Base-by-base conservation (phyloP, 2,329 filamentous ascomycete genomes). In the Colletotrichum sp. region DNA sequence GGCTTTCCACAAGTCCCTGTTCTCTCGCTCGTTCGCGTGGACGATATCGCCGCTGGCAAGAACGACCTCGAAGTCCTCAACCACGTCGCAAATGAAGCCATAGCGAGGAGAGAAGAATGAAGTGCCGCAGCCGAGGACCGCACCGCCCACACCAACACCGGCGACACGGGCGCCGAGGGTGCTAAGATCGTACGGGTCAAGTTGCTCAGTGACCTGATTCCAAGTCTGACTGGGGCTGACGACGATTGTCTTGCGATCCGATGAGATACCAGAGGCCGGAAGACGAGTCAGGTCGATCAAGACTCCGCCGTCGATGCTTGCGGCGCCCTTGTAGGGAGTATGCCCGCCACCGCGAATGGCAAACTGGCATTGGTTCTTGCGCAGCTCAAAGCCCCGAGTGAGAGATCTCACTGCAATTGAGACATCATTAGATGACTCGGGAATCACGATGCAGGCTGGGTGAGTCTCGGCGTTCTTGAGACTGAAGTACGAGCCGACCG, bases 1-100 rank as follows among this genome's bases (percentile, higher is more conserved):
- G 2, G 87, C 87, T 62, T 81, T 83, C 78, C 81, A 89, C 2
- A 89, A 81, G 71, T 89, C 87, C 0, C 77, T 27, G 66, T 88
- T 81, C 6, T 81, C 69, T 0, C 77, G 64, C 0, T 74, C 77
- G 39, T 83, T 86, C 7, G 84, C 86, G n/a, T 84, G 83, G 13
- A 87, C 79, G n/a, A 88, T 82, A 0, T 75, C 61, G 6, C 88
- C 87, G 69, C 81, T 78, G 2, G 85, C 84, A 2, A 88, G 83
- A 2, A 89, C 86, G 34, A 74, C 71, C 22, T 76, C 48, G 6
- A 70, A 76, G 1, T 56, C 36, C 9, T 70, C 65, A 5, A 68
- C 66, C 6, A 64, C 13, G 16, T 68, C 62, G 22, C 74, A 76
- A 0, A 74, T 74, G n/a, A 76, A 74, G 6, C 71, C 71, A 22